These are phyloP conservation scores for Botryotinia narcissicola DNA, from an alignment of 2,329 filamentous ascomycete species.

Conservation along the genomic window DNA sequence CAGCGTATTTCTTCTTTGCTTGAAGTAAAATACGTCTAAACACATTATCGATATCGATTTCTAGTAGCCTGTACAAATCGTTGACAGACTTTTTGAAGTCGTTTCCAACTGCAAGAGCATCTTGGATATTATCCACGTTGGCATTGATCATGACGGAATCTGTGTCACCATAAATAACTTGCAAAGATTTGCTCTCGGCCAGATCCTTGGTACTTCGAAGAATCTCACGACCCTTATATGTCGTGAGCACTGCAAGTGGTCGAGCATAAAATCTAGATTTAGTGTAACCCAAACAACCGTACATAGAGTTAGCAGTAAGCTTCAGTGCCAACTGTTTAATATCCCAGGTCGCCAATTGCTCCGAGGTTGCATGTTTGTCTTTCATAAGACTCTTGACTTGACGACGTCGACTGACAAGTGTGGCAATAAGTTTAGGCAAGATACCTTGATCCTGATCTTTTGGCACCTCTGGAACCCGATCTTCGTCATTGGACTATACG, in stretches of 20 bases:
- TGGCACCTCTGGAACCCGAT: conserved; percentile 85
- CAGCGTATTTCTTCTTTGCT: conserved; percentile 99
- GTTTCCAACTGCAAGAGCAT: conserved; percentile 85
- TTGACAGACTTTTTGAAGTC: conserved; percentile 97
- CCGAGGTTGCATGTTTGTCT: conserved; percentile 77
- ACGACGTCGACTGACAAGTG: conserved; percentile 81
- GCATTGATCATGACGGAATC: conserved; percentile 99
- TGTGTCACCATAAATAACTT: conserved; percentile 98
- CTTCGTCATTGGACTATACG: conserved; percentile 69
- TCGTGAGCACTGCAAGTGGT: conserved; percentile 91
- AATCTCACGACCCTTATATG: conserved; percentile 97
- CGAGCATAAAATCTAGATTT: conserved; percentile 97
- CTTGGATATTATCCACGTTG: conserved; percentile 88
- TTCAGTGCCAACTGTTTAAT: conserved; percentile 97
- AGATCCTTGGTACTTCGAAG: conserved; percentile 92
- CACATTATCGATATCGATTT: conserved; percentile 98
- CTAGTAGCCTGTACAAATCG: conserved; percentile 84
- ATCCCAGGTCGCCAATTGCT: conserved; percentile 92
- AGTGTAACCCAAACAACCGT: conserved; percentile 94
- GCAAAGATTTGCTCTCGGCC: conserved; percentile 83
- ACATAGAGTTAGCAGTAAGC: conserved; percentile 99
- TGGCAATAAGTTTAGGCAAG: conserved; percentile 85
- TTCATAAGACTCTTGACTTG: conserved; percentile 98
- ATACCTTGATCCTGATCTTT: conserved; percentile 76
- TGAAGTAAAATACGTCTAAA: conserved; percentile 91